Conservation (phyloP, 2,329 filamentous ascomycete species). For the Cladorrhinum sp. region DNA sequence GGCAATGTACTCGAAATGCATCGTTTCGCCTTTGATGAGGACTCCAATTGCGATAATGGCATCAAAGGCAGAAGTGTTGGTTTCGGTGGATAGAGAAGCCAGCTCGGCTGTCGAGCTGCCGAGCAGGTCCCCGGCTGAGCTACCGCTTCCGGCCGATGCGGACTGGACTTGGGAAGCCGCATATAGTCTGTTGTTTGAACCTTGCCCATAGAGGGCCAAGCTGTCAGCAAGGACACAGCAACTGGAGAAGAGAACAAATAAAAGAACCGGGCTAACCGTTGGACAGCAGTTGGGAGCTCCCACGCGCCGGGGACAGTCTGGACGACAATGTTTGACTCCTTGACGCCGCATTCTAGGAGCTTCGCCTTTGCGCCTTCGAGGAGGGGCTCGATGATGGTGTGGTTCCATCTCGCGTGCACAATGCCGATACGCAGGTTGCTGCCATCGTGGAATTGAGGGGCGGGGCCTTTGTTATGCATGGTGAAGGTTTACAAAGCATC, state of each 20-base stretch:
- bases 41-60: constrained; percentile 94
- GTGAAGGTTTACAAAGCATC: background rate
- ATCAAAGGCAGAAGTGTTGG: constrained; percentile 62
- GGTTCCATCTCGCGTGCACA: constrained; percentile 95
- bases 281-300: constrained; percentile 88
- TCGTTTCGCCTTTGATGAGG: constrained; percentile 96
- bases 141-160: constrained; percentile 58
- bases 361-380: constrained; percentile 76
- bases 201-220: constrained; percentile 17
- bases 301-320: constrained; percentile 92
- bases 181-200: constrained; percentile 65
- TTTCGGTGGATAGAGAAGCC: constrained; percentile 41
- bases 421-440: constrained; percentile 84
- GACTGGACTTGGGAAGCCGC: constrained; percentile 83
- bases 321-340: constrained; percentile 80
- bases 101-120: constrained; percentile 68
- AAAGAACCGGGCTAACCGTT: constrained; percentile 58
- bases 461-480: constrained; percentile 56
- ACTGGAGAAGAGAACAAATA: background rate
- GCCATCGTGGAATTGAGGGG: constrained; percentile 60
- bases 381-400: constrained; percentile 79
- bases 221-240: background rate
- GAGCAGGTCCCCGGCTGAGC: constrained; percentile 73
- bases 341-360: constrained; percentile 75
- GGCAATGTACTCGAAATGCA: constrained; percentile 99